Evolutionary conservation across 2,329 filamentous ascomycete genomes (phyloP).

Genomic region (Keithomyces neogunnii): DNA sequence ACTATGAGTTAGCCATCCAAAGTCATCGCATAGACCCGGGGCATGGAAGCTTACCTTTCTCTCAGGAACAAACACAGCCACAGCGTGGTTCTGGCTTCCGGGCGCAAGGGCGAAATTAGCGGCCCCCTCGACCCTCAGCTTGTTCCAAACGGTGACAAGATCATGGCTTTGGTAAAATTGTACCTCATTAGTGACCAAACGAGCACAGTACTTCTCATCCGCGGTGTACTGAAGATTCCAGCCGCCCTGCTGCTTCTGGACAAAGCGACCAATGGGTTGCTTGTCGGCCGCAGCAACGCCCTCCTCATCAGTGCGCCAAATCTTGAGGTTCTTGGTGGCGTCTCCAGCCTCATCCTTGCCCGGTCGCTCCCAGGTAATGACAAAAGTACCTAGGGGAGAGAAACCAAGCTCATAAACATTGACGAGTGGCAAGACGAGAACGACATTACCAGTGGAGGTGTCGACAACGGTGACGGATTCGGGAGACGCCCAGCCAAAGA

Average conservation of each 20-base stretch:
- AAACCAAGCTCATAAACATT: conserved; percentile 94
- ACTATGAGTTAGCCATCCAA: not conserved
- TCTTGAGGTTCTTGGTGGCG: conserved; percentile 91
- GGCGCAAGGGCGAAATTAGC: conserved; percentile 83
- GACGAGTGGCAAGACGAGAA: conserved; percentile 66
- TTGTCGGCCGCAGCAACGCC: conserved; percentile 53
- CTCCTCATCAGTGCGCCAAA: conserved; percentile 80
- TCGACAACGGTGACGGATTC: conserved; percentile 83
- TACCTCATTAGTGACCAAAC: conserved; percentile 91
- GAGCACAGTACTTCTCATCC: conserved; percentile 89
- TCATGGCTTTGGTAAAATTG: conserved; percentile 92
- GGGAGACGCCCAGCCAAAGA: conserved; percentile 88
- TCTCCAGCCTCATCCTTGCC: conserved; percentile 89
- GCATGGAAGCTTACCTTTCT: conserved; percentile 59
- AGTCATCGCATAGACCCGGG: too few relatives aligned
- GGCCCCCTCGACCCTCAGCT: conserved; percentile 85
- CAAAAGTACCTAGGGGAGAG: conserved; percentile 82
- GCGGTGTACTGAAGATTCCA: conserved; percentile 97
- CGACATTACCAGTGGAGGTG: conserved; percentile 62
- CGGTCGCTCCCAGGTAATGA: conserved; percentile 95
- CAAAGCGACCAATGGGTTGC: conserved; percentile 76
- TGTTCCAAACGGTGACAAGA: conserved; percentile 85
- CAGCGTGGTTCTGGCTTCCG: conserved; percentile 72
- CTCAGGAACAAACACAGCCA: conserved; percentile 93
- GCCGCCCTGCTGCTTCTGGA: conserved; percentile 89